phyloP scores from a whole-genome alignment of 176 grass and related monocot genomes.

The Carex parvula region DNA sequence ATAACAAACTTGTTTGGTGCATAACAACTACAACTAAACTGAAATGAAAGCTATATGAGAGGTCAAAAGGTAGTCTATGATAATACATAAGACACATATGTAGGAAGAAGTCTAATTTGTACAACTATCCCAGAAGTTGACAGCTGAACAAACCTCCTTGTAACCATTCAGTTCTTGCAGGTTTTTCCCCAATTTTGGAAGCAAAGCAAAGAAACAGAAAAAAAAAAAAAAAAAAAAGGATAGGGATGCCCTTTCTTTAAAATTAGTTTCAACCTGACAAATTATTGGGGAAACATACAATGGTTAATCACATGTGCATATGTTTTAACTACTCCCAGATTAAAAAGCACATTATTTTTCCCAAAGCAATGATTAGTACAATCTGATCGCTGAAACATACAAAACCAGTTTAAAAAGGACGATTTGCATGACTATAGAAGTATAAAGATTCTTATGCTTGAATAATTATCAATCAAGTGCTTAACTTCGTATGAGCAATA shows the following conservation, averaged over 20 bases:
- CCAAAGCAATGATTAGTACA: background rate
- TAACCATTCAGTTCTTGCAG: background rate
- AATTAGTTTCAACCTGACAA: no score
- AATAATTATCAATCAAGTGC: background rate
- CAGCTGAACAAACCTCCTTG: conserved; percentile 15
- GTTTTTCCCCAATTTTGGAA: background rate
- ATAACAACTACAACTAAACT: conserved; percentile 6
- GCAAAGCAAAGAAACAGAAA: background rate
- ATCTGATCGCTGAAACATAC: background rate
- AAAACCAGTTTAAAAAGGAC: conserved; percentile 3
- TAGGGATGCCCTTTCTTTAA: no score
- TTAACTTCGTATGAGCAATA: background rate
- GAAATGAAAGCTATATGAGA: conserved; percentile 29
- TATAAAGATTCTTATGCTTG: background rate
- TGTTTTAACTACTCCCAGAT: background rate
- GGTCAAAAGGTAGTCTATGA: background rate
- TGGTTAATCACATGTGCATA: background rate
- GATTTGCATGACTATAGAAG: background rate
- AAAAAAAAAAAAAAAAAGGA: background rate
- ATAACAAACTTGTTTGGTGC: conserved; percentile 5
- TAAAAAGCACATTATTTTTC: background rate
- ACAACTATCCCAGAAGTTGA: conserved; percentile 21
- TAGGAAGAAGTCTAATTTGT: conserved; percentile 9
- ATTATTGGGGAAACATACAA: background rate
- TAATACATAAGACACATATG: background rate